Percentiles rank a stretch among this genome's conserved stretches.
These are phyloP conservation scores for Pichia rugopelliculosa DNA, from an alignment of 805 yeast species.

Conservation along the genomic window DNA sequence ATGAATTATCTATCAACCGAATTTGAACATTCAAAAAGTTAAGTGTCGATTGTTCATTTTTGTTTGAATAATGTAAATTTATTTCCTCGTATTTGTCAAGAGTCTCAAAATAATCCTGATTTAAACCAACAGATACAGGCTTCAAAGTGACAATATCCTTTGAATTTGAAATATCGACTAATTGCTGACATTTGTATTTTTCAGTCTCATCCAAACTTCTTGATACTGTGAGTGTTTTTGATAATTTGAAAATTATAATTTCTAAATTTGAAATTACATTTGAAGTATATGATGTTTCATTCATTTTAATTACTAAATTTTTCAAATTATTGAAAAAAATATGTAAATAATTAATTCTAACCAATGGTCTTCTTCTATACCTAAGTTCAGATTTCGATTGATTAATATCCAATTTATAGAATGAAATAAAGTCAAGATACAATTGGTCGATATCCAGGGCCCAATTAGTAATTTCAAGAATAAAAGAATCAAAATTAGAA, in stretches of 20 bases:
- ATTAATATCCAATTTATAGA: constrained; percentile 18
- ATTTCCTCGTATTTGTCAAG: neutral
- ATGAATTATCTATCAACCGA: constrained; percentile 11
- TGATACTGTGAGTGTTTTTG: constrained; percentile 15
- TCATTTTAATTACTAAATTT: constrained; percentile 16
- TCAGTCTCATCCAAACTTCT: constrained; percentile 20
- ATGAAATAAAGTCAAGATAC: constrained; percentile 19
- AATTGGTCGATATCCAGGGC: constrained; percentile 11
- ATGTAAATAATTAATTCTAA: constrained; percentile 22
- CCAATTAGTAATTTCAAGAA: constrained; percentile 22
- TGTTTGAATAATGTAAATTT: constrained; percentile 21
- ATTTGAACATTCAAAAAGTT: constrained; percentile 18
- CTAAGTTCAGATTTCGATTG: constrained; percentile 23
- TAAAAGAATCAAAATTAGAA: constrained; percentile 11
- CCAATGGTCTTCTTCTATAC: constrained; percentile 26
- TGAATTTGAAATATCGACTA: constrained; percentile 16
- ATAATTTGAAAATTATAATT: constrained; percentile 17
- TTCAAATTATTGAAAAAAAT: constrained; percentile 18
- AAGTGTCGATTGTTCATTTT: constrained; percentile 15
- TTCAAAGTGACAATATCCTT: constrained; percentile 19
- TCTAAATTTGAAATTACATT: constrained; percentile 21
- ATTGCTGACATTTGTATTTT: constrained; percentile 13
- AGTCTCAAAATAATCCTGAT: constrained; percentile 2
- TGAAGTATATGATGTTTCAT: constrained; percentile 15
- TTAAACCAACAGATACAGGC: constrained; percentile 17